A percentile compares a stretch with the other conserved stretches of the same genome.
phyloP scores from a whole-genome alignment of 192 early-diverging fungal genomes.

The Phlyctochytrium bullatum region DNA sequence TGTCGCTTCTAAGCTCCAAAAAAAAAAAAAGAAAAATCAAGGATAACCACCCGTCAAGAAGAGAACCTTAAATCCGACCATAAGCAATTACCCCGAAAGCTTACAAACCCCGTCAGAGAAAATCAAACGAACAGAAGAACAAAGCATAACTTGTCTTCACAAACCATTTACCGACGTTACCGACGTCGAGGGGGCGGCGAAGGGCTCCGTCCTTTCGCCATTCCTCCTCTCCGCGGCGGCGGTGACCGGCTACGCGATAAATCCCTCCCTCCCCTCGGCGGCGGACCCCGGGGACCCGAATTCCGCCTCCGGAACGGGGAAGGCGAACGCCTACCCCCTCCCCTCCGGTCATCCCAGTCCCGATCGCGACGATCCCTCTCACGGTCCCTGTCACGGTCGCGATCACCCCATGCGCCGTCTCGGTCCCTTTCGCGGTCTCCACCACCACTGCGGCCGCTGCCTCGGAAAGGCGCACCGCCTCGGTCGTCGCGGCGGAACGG shows the following conservation, averaged over 20 bases:
- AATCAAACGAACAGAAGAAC: no score
- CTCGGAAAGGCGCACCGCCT: neutral
- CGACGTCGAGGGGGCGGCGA: no score
- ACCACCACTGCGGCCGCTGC: neutral
- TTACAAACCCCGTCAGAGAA: no score
- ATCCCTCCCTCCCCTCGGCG: neutral
- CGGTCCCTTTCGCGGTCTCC: neutral
- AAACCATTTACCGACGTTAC: no score
- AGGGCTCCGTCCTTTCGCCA: neutral
- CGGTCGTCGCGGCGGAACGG: neutral
- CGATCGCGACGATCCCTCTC: neutral
- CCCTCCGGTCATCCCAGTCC: neutral
- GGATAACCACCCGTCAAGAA: no score
- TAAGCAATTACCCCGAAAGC: no score
- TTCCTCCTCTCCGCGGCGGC: neutral
- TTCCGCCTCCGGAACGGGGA: no score
- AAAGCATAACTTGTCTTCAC: no score
- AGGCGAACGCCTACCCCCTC: neutral
- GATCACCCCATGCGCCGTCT: neutral
- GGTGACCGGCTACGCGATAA: neutral
- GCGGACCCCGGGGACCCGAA: neutral
- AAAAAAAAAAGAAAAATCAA: no score
- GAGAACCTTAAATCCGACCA: no score
- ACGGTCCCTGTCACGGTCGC: neutral
- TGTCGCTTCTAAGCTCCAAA: no score